These are phyloP conservation scores for Mycena sanguinolenta DNA, from an alignment of 768 basidiomycete genomes.

Conservation along the genomic window DNA sequence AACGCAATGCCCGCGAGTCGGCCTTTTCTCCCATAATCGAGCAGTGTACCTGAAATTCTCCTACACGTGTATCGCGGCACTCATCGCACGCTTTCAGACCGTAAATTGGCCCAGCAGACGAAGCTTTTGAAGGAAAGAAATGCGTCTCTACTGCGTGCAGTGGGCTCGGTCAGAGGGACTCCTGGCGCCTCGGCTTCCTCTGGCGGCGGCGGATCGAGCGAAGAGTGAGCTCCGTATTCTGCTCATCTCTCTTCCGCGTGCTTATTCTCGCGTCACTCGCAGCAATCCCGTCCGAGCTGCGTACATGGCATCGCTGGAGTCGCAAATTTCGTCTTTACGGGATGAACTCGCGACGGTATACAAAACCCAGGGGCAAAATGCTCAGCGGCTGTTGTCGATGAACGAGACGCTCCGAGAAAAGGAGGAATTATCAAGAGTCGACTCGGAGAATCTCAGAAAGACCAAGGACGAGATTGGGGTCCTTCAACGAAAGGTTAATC, in stretches of 20 bases:
- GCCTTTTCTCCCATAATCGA: slow-evolving; percentile 89
- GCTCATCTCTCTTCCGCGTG: slow-evolving; percentile 28
- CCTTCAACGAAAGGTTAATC: slow-evolving; percentile 82
- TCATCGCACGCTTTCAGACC: slow-evolving; percentile 65
- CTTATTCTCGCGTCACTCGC: slow-evolving; percentile 37
- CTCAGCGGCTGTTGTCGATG: slow-evolving; percentile 92
- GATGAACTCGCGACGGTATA: slow-evolving; percentile 95
- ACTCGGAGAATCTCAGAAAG: slow-evolving; percentile 85
- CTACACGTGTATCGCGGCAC: slow-evolving; percentile 32
- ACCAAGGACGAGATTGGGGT: slow-evolving; percentile 80
- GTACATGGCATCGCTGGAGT: slow-evolving; percentile 92
- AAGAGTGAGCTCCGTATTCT: slow-evolving; percentile 71
- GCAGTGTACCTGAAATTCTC: slow-evolving; percentile 76
- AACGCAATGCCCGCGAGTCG: slow-evolving; percentile 86
- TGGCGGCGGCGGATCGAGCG: slow-evolving; percentile 71
- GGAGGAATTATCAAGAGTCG: slow-evolving; percentile 87
- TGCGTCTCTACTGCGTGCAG: slow-evolving; percentile 87
- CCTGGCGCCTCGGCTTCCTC: slow-evolving; percentile 66
- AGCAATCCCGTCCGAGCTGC: slow-evolving; percentile 90
- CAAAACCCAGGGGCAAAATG: slow-evolving; percentile 96
- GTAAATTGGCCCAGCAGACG: slow-evolving; percentile 92
- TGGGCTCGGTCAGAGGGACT: slow-evolving; percentile 76
- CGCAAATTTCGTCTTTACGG: slow-evolving; percentile 91
- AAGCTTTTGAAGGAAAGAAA: slow-evolving; percentile 94
- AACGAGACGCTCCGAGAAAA: slow-evolving; percentile 95